Evolutionary conservation across 148 eudicot species (phyloP), one percentile per base, ranked within the genome.

Genomic region (Vaccinium vitisidaea): DNA sequence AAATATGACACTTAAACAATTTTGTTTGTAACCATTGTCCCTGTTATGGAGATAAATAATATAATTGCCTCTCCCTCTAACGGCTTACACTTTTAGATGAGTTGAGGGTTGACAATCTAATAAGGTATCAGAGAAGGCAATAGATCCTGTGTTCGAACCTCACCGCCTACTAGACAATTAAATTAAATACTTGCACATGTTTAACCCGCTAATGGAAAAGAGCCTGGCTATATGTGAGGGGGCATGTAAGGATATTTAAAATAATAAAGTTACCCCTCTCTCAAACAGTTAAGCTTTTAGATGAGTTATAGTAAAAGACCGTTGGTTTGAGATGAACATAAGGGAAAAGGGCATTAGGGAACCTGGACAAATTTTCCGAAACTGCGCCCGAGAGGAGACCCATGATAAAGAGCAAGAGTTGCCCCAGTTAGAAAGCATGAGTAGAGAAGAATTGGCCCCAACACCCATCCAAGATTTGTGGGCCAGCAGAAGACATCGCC

Each of bases 331-430:
- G 71, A 65, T 65, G 71, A 65, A 65, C 30, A 65, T 23, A 21
- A 7, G 23, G 25, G n/a, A 58, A 19, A 43, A 83, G 30, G 73
- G 55, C 48, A 25, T 16, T 23, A 8, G 7, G 19, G 21, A 83
- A 39, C 99, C 99, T 94, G 99, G 73, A 95, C 92, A 90, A 97
- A 97, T 90, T 93, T 93, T 75, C 98, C 99, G 82, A 97, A 97
- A 65, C 93, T 93, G 76, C 90, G 92, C 82, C 90, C 93, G 61
- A 97, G 92, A 79, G 99, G 99, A 73, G 99, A 97, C 84, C 99
- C 99, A 59, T 97, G 91, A 87, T 97, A 97, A 25, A 97, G 98
- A 86, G 98, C 99, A 19, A 97, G 92, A 75, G 96, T 91, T 80
- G 94, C 93, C 83, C 99, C 98, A 79, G 69, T 80, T 63, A 95